Percentiles rank a stretch among this genome's conserved stretches.
These are phyloP conservation scores for Clavispora asparagi DNA, from an alignment of 805 yeast genomes.

Conservation along the genomic window DNA sequence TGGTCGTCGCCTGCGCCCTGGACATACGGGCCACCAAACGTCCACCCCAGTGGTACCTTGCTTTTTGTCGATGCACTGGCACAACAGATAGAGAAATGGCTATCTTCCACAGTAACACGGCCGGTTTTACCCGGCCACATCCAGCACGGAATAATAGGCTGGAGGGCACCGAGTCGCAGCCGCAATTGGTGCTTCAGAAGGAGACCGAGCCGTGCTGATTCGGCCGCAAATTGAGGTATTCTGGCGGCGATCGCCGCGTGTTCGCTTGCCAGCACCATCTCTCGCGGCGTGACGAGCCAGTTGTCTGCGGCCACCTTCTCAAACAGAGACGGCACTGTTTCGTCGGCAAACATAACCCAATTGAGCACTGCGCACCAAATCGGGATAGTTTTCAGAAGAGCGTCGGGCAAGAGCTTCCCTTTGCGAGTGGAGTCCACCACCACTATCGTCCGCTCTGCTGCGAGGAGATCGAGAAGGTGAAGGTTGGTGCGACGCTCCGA, in stretches of 20 bases:
- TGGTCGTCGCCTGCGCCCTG: slow-evolving; percentile 97
- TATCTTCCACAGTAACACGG: background rate
- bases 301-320: slow-evolving; percentile 13
- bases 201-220: slow-evolving; percentile 37
- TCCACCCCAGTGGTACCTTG: slow-evolving; percentile 7
- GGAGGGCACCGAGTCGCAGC: slow-evolving; percentile 22
- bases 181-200: slow-evolving; percentile 29
- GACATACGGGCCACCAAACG: slow-evolving; percentile 44
- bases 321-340: background rate
- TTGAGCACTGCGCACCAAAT: slow-evolving; percentile 87
- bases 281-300: slow-evolving; percentile 45
- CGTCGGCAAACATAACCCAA: slow-evolving; percentile 40
- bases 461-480: slow-evolving; percentile 54
- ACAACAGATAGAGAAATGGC: slow-evolving; percentile 8
- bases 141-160: slow-evolving; percentile 67
- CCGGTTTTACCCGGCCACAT: slow-evolving; percentile 46
- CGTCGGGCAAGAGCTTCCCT: slow-evolving; percentile 83
- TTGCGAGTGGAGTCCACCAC: slow-evolving; percentile 82
- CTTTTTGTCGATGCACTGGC: slow-evolving; percentile 10
- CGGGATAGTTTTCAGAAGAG: slow-evolving; percentile 81
- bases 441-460: slow-evolving; percentile 41
- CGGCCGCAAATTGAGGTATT: slow-evolving; percentile 46
- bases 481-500: slow-evolving; percentile 68
- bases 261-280: slow-evolving; percentile 56
- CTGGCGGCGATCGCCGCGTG: slow-evolving; percentile 41